Evolutionary conservation across 495 filamentous ascomycete genomes (phyloP), one percentile per base, ranked within the genome.

Genomic region (Xeromyces bisporus): DNA sequence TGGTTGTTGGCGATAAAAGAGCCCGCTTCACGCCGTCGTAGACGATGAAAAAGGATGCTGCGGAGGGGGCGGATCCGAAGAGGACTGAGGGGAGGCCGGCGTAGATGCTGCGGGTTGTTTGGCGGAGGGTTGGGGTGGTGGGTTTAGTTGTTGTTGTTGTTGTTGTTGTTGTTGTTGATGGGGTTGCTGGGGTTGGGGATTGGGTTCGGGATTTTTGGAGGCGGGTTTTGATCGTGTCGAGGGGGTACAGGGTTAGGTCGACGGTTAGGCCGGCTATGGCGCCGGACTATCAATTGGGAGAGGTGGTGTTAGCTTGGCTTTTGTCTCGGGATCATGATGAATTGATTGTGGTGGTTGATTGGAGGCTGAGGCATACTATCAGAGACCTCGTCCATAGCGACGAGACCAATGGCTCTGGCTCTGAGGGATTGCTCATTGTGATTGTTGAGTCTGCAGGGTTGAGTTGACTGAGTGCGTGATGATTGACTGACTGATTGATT

Each of bases 31-130:
- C 62, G 30, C 69, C 60, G 49, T 97, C 89, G 60, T 97, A 97
- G 34, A 85, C 91, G 49, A 83, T 80, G 70, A 97, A 97, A 70
- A 97, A 97, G 40, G 93, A 82, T 25, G 89, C 87, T 4, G 89
- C 89, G n/a, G 84, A 85, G 4, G 89, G 89, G 0, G 91, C 91
- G 21, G 84, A 93, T 25, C 79, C 79, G 31, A 75, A 68, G 26
- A 69, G 45, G n/a, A 80, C 58, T 17, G 72, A 73, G 5, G 77
- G 69, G 15, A 80, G 54, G 18, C 67, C 71, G 29, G 75, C 77
- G 18, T 77, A 77, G 24, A 73, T 55, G 7, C 77, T 76, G 33
- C 89, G 89, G 42, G 94, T 72, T 18, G 59, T 56, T 38, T 61
- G 56, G 20, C 51, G 50, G 4, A 60, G 47, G 24, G 56, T 53